Base-by-base conservation (phyloP, 106 monocot species). In the Acorus gramineus region DNA sequence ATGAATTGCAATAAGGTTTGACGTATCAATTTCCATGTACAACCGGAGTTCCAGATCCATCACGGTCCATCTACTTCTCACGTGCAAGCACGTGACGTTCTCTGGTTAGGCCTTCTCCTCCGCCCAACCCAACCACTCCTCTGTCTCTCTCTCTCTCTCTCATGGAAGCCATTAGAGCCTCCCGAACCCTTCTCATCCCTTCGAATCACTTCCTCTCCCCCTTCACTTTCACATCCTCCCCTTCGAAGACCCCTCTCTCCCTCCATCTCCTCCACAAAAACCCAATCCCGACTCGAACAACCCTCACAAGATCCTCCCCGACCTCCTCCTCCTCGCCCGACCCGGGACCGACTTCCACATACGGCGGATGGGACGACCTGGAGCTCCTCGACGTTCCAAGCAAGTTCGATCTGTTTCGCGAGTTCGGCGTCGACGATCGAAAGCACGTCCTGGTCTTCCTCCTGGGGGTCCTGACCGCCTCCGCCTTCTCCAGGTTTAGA, bases 321-420 rank as follows among this genome's bases (percentile, higher is more conserved):
- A 56, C 77, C 10, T 6, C 72, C 11, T 65, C 62, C 64, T 12
- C 58, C 50, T 63, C 71, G 7, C 28, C 73, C n/a, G 57, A 50
- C 44, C 48, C 61, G 51, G 57, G 7, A 52, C 14, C 70, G n/a
- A n/a, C n/a, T 55, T 65, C 75, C 4, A 62, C 46, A 9, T 84
- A 62, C 60, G 72, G 75, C 44, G 89, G 89, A 8, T 89, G 89
- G 89, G 89, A 82, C 65, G 85, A 85, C 8, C 62, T 77, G 54
- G 77, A 61, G 53, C 66, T 71, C 44, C 60, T 64, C 4, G 75
- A 75, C 3, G 66, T 48, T 7, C 14, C 73, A 13, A 51, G 46
- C 10, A 42, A 62, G 45, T 28, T 76, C 61, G 62, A 80, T 42
- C 49, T 71, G 3, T 9, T 82, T 11, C 73, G 65, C 4, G 52